These are phyloP conservation scores for Lasiodiplodia sp. DNA, from an alignment of 2,329 filamentous ascomycete genomes.

Conservation along the genomic window DNA sequence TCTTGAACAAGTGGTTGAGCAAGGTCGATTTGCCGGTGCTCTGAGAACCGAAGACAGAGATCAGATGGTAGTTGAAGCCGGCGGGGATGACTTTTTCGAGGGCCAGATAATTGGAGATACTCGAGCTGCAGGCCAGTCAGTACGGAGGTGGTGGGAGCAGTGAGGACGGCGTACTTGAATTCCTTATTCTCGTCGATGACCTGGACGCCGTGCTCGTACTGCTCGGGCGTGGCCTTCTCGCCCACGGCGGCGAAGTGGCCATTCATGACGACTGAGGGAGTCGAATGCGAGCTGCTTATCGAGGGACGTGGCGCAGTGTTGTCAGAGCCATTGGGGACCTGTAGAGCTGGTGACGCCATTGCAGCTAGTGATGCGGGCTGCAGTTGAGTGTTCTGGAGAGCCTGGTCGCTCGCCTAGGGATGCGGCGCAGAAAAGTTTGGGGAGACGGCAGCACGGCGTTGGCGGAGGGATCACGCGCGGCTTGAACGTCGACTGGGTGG, in stretches of 20 bases:
- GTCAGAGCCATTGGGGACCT: constrained; percentile 30
- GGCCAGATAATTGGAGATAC: constrained; percentile 82
- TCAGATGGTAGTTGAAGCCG: constrained; percentile 99
- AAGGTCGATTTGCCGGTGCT: constrained; percentile 98
- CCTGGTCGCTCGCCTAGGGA: constrained; percentile 19
- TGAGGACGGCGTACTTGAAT: constrained; percentile 77
- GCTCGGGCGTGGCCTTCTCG: constrained; percentile 68
- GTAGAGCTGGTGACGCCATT: constrained; percentile 30
- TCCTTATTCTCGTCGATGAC: constrained; percentile 96
- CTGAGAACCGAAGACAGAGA: constrained; percentile 98
- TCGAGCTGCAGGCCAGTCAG: constrained; percentile 62
- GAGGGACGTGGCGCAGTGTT: constrained; percentile 20
- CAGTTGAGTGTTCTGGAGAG: constrained; percentile 12
- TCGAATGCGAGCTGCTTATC: constrained; percentile 41
- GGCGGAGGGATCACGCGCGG: constrained; percentile 28
- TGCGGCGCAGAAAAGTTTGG: constrained; percentile 21
- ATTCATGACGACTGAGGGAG: constrained; percentile 68
- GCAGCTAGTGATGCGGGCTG: constrained; percentile 15
- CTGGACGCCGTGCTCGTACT: constrained; percentile 93
- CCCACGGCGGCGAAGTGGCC: constrained; percentile 77
- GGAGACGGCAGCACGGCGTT: constrained; percentile 19
- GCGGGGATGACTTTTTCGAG: constrained; percentile 81
- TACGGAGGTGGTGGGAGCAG: constrained; percentile 28
- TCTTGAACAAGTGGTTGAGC: constrained; percentile 94
- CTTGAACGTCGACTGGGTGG: constrained; percentile 10